A percentile compares a stretch with the other conserved stretches of the same genome.
Evolutionary conservation across 208 protist genomes (phyloP).

Genomic region (Trichomonas gallinae): DNA sequence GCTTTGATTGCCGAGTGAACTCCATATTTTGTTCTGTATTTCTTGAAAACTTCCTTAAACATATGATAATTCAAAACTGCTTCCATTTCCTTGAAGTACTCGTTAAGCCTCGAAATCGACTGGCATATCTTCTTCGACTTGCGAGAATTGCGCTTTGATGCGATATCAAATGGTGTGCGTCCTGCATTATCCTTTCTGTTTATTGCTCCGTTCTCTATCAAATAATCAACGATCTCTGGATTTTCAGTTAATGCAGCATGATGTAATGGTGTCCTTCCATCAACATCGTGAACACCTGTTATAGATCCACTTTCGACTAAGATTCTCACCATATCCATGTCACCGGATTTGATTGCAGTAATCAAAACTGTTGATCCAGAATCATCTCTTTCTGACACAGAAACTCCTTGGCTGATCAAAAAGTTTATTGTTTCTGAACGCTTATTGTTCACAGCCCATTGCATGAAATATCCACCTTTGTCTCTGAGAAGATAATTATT

Average conservation of each 20-base stretch:
- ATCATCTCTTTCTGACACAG: neutral
- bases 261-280: neutral
- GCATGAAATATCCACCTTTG: neutral
- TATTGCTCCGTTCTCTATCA: neutral
- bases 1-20: neutral
- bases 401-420: neutral
- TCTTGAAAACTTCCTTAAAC: neutral
- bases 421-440: neutral
- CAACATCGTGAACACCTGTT: neutral
- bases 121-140: neutral
- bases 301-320: neutral
- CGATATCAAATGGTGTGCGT: neutral
- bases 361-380: neutral
- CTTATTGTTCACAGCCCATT: neutral
- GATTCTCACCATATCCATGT: neutral
- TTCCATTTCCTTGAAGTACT: neutral
- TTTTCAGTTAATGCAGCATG: neutral
- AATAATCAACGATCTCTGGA: neutral
- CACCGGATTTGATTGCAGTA: neutral
- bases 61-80: neutral
- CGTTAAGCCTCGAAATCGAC: neutral
- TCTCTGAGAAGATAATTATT: neutral
- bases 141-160: neutral
- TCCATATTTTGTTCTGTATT: neutral
- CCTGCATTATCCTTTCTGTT: neutral